Base-by-base conservation (phyloP, 371 early-diverging fungal species). In the Circinella minor region DNA sequence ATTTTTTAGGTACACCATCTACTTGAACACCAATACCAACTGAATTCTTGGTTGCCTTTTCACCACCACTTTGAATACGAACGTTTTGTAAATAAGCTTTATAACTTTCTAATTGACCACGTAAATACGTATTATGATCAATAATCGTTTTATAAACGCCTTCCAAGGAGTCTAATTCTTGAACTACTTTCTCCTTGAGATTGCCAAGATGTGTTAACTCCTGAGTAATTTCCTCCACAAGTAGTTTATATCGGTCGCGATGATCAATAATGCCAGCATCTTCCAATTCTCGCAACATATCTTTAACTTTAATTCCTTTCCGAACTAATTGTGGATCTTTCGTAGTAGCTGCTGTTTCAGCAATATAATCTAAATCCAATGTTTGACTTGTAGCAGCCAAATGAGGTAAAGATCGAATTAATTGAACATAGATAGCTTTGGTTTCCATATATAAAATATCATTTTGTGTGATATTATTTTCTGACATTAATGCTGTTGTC, bases 391-490 rank as follows among this genome's bases (percentile, higher is more conserved):
- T 18, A 15, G 65, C 65, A 8, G 87, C 79, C 17, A 89, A 68
- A 49, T 90, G 90, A 48, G 94, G 69, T 68, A 93, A 81, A 11
- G 91, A 89, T 73, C 98, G 96, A 36, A 98, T 88, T 36, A 98
- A 83, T 75, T 97, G 97, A 5, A 98, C 96, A 77, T 95, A 91
- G 11, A 95, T 89, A 1, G 97, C 92, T 74, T 97, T 97, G 36
- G 97, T 92, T 77, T 97, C 97, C 90, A 96, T 94, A 74, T 96
- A 98, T 77, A 96, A 83, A 64, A 96, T 93, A 69, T 98, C 98
- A 70, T 92, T 92, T 75, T 94, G 92, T 34, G 96, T 95, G 54
- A 96, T 88, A 65, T 93, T 93, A 67, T 91, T 92, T 76, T 95
- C 95, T 9, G 93, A 91, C 75, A 93, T 90, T 57, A 79, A 68